A percentile compares a stretch with the other conserved stretches of the same genome.
phyloP scores from a whole-genome alignment of 345 rosid species.

The Dimocarpus longan region DNA sequence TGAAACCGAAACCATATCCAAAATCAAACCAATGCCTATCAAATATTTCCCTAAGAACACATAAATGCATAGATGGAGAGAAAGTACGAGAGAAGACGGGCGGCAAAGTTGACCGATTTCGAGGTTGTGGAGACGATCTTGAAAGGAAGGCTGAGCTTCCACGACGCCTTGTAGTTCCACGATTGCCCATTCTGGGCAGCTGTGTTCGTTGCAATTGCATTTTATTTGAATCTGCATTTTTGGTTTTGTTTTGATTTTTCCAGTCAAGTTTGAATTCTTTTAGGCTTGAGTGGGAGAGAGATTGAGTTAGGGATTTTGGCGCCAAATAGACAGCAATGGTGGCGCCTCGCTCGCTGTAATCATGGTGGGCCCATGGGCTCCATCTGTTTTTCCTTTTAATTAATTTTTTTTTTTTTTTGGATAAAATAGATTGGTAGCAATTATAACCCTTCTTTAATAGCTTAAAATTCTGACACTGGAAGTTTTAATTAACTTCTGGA shows the following conservation, averaged over 20 bases:
- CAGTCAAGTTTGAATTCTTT: no score
- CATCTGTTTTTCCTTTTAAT: background rate
- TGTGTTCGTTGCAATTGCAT: constrained; percentile 71
- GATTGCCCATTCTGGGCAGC: constrained; percentile 90
- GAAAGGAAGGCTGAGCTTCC: constrained; percentile 66
- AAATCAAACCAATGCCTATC: background rate
- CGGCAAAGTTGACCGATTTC: constrained; percentile 79
- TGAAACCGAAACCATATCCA: constrained; percentile 15
- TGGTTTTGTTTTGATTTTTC: background rate
- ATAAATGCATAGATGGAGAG: background rate
- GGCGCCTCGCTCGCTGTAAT: no score
- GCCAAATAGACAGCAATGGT: no score
- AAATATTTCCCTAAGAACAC: background rate
- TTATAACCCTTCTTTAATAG: no score
- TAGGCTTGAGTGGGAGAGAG: no score
- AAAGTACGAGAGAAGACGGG: constrained; percentile 64
- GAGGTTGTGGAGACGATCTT: constrained; percentile 66
- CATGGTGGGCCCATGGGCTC: no score
- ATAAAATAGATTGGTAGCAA: no score
- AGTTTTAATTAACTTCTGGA: no score
- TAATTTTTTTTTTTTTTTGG: background rate
- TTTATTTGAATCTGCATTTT: constrained; percentile 82
- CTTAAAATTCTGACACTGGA: no score
- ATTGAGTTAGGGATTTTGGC: no score
- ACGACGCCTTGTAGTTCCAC: constrained; percentile 83